Evolutionary conservation across 257 asterid species (phyloP), one percentile per base, ranked within the genome.

Genomic region (Asclepias syriaca): DNA sequence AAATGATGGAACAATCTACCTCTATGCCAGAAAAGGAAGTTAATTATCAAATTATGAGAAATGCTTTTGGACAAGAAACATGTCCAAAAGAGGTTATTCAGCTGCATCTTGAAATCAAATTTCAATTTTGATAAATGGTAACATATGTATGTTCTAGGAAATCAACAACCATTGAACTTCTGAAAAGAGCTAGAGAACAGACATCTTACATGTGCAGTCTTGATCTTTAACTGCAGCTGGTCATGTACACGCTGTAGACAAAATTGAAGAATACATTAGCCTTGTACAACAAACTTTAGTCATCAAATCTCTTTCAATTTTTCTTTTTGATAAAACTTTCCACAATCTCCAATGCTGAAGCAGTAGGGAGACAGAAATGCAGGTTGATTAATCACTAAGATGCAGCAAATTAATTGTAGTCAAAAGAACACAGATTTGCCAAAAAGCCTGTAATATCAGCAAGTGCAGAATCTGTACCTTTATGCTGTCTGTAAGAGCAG

Each of bases 171-270:
- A 11, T 24, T 39, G 22, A 39, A 8, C 45, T 2, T 40, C 68
- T 58, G 29, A 73, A 70, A 61, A 54, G 2, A 27, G 14, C 19
- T 29, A 63, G 68, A 77, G 27, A 29, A 74, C 50, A 83, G 58
- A 73, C 48, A 77, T 77, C 96, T 86, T 87, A 95, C 99, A 82
- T 89, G 94, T 81, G 96, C 82, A 80, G 85, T 83, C 82, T 93
- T 89, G 76, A 92, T 89, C 90, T 87, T 92, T 88, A 83, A 75
- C 84, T 95, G 97, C 85, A 95, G 80, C 71, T 87, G 93, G 78
- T 95, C 97, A 72, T 95, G 99, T 54, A 90, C 82, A 74, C 86
- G 86, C 99, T 95, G 94, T 84, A 84, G 82, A 72, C 57, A 46
- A 66, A 68, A 54, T 57, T 60, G 59, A 71, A 72, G 64, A 81